Evolutionary conservation across 2,329 filamentous ascomycete species (phyloP).

Genomic region (Clonostachys rhizophaga): DNA sequence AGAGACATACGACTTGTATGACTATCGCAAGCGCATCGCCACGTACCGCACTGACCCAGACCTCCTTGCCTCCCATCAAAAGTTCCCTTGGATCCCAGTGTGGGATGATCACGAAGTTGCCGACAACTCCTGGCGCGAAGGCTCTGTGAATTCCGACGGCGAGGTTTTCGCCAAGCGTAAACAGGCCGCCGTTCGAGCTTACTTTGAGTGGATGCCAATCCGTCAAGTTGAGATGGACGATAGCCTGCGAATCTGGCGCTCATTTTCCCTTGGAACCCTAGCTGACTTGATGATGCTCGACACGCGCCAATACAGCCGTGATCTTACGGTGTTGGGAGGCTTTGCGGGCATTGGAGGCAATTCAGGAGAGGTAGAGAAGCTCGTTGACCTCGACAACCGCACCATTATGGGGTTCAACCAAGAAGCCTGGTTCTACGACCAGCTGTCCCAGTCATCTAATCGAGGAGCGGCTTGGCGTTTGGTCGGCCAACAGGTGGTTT

Average conservation of each 20-base stretch:
- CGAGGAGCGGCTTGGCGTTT: slow-evolving; percentile 63
- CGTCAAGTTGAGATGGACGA: slow-evolving; percentile 53
- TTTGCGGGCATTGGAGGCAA: neutral
- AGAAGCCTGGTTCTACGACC: slow-evolving; percentile 65
- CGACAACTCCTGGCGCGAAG: slow-evolving; percentile 59
- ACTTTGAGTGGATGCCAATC: slow-evolving; percentile 49
- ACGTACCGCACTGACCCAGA: slow-evolving; percentile 26
- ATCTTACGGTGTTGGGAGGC: slow-evolving; percentile 39
- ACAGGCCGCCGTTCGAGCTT: slow-evolving; percentile 64
- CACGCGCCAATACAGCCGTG: slow-evolving; percentile 60
- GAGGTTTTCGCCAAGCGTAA: slow-evolving; percentile 64
- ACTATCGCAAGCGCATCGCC: slow-evolving; percentile 29
- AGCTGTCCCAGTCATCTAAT: slow-evolving; percentile 44
- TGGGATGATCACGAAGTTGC: slow-evolving; percentile 34
- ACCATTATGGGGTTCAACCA: slow-evolving; percentile 64
- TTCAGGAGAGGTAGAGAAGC: slow-evolving; percentile 32
- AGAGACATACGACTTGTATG: slow-evolving; percentile 23
- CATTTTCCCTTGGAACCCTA: slow-evolving; percentile 56
- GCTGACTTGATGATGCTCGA: slow-evolving; percentile 63
- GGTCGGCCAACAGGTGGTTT: slow-evolving; percentile 63
- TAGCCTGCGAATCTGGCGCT: slow-evolving; percentile 60
- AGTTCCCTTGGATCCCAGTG: slow-evolving; percentile 30
- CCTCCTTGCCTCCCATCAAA: slow-evolving; percentile 24
- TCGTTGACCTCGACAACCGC: slow-evolving; percentile 58
- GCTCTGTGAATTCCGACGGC: slow-evolving; percentile 57